Evolutionary conservation across 805 yeast species (phyloP), one percentile per base, ranked within the genome.

Genomic region (Candida fluviatilis): DNA sequence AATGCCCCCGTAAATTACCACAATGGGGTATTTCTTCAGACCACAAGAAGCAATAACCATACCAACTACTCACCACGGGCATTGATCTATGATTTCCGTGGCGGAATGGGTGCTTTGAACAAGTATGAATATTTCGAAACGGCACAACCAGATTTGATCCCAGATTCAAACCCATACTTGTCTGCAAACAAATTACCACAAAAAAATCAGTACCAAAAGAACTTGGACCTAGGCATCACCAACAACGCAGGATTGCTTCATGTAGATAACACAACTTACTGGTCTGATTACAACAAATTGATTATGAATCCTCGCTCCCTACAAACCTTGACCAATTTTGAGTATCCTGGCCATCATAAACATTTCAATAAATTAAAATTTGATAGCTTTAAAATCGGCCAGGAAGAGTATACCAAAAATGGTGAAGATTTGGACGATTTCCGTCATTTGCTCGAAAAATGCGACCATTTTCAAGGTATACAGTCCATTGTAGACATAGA

Each of bases 251-350:
- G 36, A 11, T 32, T 47, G 48, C 58, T 85, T 29, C 57, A 50
- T 4, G 43, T 45, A 0, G 52, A 55, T 1, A 72, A 71, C 31
- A 74, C 86, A 0, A 57, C 55, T 19, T 84, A 77, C 48, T 91
- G 97, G 97, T 73, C 93, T 0, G 95, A 87, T 51, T 86, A 82
- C 52, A 71, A 81, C 29, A 74, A 79, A 47, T 72, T 89, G 36
- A 72, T 84, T 3, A 78, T 78, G 51, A 73, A 75, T 37, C 91
- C 95, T 0, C 62, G 62, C 4, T 69, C 82, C 2, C 64, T 84
- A 34, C 64, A 77, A 27, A 66, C 69, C 5, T 54, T 89, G 16
- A 57, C 62, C 2, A 67, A 77, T 35, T 93, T 91, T 87, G 73
- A 75, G 18, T 69, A 69, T 39, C 11, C 13, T 16, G 38, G 39